These are phyloP conservation scores for Didymella keratinophila DNA, from an alignment of 2,329 filamentous ascomycete genomes.

Conservation along the genomic window DNA sequence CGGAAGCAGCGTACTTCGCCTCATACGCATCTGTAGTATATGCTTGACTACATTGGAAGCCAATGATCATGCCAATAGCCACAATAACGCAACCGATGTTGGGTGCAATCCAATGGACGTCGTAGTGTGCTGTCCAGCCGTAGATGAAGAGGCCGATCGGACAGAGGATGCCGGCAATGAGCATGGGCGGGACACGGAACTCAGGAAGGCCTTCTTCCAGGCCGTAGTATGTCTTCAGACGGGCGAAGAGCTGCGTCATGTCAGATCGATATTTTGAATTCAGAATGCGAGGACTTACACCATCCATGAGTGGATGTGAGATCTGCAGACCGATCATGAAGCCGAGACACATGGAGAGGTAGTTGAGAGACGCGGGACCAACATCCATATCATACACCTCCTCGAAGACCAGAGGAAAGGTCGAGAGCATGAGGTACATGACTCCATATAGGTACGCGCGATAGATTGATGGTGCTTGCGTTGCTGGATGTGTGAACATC, in stretches of 20 bases:
- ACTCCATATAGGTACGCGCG: constrained; percentile 67
- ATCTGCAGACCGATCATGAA: constrained; percentile 59
- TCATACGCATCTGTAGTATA: constrained; percentile 71
- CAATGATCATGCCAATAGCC: constrained; percentile 57
- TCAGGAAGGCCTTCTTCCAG: constrained; percentile 50
- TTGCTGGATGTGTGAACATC: constrained; percentile 65
- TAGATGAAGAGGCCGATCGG: constrained; percentile 58
- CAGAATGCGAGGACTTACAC: constrained; percentile 23
- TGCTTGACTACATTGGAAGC: constrained; percentile 66
- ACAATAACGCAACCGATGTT: constrained; percentile 61
- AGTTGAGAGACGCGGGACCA: constrained; percentile 68
- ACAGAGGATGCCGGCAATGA: constrained; percentile 62
- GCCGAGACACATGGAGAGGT: constrained; percentile 67
- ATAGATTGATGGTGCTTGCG: constrained; percentile 64
- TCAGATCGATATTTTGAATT: not conserved
- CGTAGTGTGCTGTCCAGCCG: constrained; percentile 63
- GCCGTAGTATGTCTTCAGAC: constrained; percentile 33
- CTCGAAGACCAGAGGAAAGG: constrained; percentile 66
- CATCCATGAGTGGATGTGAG: constrained; percentile 58
- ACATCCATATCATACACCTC: constrained; percentile 62
- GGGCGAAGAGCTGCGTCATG: constrained; percentile 32
- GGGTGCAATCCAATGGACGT: constrained; percentile 64
- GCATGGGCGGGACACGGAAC: constrained; percentile 62
- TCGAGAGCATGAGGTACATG: constrained; percentile 70
- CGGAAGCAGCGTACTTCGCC: constrained; percentile 54